A percentile compares a stretch with the other conserved stretches of the same genome.
phyloP scores from a whole-genome alignment of 495 filamentous ascomycete genomes.

The Achaetomiella virescens region DNA sequence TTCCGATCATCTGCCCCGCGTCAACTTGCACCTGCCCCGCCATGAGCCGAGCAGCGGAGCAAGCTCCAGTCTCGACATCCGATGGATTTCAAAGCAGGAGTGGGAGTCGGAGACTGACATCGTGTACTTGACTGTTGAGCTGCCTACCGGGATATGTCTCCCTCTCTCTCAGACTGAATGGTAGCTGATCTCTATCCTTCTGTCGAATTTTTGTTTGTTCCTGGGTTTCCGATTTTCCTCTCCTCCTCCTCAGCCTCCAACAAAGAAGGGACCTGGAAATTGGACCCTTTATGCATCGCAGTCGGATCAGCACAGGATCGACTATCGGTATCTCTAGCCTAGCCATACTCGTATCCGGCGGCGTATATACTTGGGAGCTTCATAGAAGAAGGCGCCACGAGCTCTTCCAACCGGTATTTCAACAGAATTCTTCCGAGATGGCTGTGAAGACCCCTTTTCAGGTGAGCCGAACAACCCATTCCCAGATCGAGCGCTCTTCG shows the following conservation, averaged over 20 bases:
- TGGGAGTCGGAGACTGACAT: neutral
- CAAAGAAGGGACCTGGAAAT: neutral
- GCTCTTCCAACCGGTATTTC: neutral
- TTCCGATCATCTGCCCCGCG: constrained; percentile 8
- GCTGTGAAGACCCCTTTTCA: constrained; percentile 40
- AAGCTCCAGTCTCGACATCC: neutral
- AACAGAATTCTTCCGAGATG: constrained; percentile 18
- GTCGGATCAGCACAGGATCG: constrained; percentile 7
- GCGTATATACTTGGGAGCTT: constrained; percentile 17
- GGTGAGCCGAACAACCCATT: constrained; percentile 23
- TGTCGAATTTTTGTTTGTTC: neutral
- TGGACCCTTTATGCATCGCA: constrained; percentile 11
- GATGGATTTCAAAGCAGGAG: constrained; percentile 39
- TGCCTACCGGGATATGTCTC: neutral
- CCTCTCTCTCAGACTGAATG: too few relatives aligned
- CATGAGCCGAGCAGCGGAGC: constrained; percentile 5
- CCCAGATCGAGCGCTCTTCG: neutral
- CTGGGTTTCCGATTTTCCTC: too few relatives aligned
- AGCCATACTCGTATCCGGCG: constrained; percentile 16
- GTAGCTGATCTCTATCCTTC: too few relatives aligned
- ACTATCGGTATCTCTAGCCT: constrained; percentile 16
- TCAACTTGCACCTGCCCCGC: constrained; percentile 5
- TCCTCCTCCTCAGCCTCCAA: neutral
- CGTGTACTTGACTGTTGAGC: neutral
- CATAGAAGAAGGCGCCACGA: neutral